Percentiles rank a stretch among this genome's conserved stretches.
phyloP scores from a whole-genome alignment of 169 alveolate genomes.

The Plasmodium gallinaceum region DNA sequence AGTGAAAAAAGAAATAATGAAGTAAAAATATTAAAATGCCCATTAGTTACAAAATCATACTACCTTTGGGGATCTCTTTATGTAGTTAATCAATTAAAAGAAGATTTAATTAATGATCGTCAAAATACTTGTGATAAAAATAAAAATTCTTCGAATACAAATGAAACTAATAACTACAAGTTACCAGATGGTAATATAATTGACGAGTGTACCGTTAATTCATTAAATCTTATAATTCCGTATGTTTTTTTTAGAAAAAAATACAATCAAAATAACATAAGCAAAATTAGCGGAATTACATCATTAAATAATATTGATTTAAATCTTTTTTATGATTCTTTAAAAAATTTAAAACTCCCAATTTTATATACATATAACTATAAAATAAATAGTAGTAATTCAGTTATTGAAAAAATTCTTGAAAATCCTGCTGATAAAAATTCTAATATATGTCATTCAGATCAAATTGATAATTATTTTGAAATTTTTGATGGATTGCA shows the following conservation, averaged over 20 bases:
- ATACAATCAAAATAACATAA: slow-evolving; percentile 63
- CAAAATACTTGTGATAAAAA: slow-evolving; percentile 51
- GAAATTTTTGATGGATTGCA: slow-evolving; percentile 72
- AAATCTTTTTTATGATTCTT: slow-evolving; percentile 42
- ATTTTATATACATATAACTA: slow-evolving; percentile 55
- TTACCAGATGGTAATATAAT: slow-evolving; percentile 84
- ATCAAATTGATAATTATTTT: slow-evolving; percentile 40
- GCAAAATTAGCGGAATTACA: slow-evolving; percentile 15
- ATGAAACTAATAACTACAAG: slow-evolving; percentile 57
- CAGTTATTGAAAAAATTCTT: slow-evolving; percentile 36
- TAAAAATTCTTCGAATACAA: slow-evolving; percentile 10
- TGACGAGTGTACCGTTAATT: slow-evolving; percentile 71
- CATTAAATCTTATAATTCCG: slow-evolving; percentile 77
- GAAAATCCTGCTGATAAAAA: slow-evolving; percentile 41
- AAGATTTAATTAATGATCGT: slow-evolving; percentile 68
- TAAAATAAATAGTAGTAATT: slow-evolving; percentile 34
- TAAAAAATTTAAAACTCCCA: slow-evolving; percentile 63
- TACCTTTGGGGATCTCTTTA: slow-evolving; percentile 82
- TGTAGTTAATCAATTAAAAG: slow-evolving; percentile 82
- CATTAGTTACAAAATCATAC: slow-evolving; percentile 80
- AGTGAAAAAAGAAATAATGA: slow-evolving; percentile 17
- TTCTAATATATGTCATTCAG: slow-evolving; percentile 51
- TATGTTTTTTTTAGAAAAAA: slow-evolving; percentile 69
- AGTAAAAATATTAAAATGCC: slow-evolving; percentile 77
- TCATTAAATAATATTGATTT: slow-evolving; percentile 47